Evolutionary conservation across 208 protist genomes (phyloP), one percentile per base, ranked within the genome.

Genomic region (Wallacemonas collosoma): DNA sequence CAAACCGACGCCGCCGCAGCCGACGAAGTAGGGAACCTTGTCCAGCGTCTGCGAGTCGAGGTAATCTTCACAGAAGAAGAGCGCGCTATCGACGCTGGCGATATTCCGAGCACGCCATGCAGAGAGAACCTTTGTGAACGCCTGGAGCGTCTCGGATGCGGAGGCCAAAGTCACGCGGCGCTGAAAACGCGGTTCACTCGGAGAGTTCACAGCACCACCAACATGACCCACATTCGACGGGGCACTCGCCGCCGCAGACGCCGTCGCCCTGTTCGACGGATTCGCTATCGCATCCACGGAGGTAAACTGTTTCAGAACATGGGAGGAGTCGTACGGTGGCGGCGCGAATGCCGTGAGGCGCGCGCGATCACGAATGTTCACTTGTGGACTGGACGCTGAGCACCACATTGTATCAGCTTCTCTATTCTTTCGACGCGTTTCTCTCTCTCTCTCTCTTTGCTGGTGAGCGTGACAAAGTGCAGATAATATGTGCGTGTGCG

Each of bases 1-100:
- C n/a, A 90, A 48, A 43, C 88, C 81, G 47, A 92, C 76, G n/a
- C 90, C 90, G 41, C 87, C 87, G 63, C 81, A 73, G 7, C 80
- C 82, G 5, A 93, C 68, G 68, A 95, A 90, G 68, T 85, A 85
- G 12, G 73, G 75, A 0, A 87, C 70, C 39, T 80, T 68, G 39
- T 85, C 75, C 17, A 73, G 76, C 17, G 79, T 81, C n/a, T 76
- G 76, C 1, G 86, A 79, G 60, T 81, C 81, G 45, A 86, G 76
- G 61, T 87, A 83, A 11, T 81, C 70, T 36, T 79, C 71, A 56
- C 79, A 88, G 8, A 75, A 61, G 55, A 7, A 38, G 26, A 85
- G 53, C 11, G 60, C 63, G 15, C 67, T 54, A 39, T 79, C 60
- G 17, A 85, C 45, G 35, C 38, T 11, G 43, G 45, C 60, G 38